Conservation (phyloP, 2,329 filamentous ascomycete species). For the Stromatinia cepivora region DNA sequence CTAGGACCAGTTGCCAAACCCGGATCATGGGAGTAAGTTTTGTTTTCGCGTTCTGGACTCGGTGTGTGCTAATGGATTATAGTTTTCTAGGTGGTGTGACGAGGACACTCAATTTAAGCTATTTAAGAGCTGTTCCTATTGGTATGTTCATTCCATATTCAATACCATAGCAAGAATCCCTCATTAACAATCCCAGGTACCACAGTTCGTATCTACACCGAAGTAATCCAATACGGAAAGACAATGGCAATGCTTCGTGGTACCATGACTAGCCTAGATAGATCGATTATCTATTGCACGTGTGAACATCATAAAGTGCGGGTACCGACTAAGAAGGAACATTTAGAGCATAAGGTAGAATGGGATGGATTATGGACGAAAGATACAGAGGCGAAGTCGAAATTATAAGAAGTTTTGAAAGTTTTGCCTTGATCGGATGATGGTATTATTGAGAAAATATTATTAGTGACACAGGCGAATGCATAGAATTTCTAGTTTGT, state of each 20-base stretch:
- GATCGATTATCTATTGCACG: conserved; percentile 49
- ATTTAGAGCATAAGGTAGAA: conserved; percentile 43
- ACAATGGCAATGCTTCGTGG: conserved; percentile 55
- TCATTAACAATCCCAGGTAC: conserved; percentile 37
- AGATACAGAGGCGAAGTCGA: conserved; percentile 23
- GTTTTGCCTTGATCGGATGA: too few species aligned
- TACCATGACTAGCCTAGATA: conserved; percentile 51
- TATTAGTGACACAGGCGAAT: too few species aligned
- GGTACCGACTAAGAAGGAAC: conserved; percentile 44
- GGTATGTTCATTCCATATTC: conserved; percentile 36
- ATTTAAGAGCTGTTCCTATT: conserved; percentile 51
- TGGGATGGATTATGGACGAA: conserved; percentile 44
- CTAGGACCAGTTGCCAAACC: conserved; percentile 50
- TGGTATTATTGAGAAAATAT: background rate
- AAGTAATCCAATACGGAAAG: conserved; percentile 49
- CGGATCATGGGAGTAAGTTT: conserved; percentile 50
- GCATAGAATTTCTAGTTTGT: background rate
- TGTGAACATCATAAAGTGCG: conserved; percentile 55
- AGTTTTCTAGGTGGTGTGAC: conserved; percentile 53
- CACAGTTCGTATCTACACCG: conserved; percentile 46
- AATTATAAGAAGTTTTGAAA: conserved; percentile 40
- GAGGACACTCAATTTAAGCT: conserved; percentile 52
- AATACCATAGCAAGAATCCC: background rate
- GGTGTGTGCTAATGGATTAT: background rate
- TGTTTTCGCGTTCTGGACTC: background rate